These are phyloP conservation scores for Penicillium verrucosum DNA, from an alignment of 2,329 filamentous ascomycete genomes.

Conservation along the genomic window DNA sequence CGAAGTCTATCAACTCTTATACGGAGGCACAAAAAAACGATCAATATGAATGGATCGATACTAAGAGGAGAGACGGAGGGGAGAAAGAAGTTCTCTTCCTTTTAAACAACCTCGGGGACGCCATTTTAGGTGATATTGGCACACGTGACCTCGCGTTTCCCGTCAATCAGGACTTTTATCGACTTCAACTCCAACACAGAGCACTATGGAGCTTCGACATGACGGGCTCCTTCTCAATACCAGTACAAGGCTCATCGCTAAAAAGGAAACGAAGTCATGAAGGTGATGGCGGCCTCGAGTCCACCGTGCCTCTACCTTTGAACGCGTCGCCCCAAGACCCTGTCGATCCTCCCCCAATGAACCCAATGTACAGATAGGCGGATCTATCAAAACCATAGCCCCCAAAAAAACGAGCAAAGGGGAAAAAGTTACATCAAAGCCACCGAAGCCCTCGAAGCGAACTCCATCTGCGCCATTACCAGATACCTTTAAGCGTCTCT, in stretches of 20 bases:
- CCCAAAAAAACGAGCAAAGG: constrained; percentile 6
- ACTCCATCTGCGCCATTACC: constrained; percentile 64
- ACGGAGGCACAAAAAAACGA: too few species aligned
- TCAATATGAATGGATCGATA: too few species aligned
- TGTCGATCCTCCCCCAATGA: neutral
- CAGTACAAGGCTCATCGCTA: neutral
- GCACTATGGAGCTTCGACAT: constrained; percentile 27
- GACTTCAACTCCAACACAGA: neutral
- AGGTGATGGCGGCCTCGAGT: neutral
- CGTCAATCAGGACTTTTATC: neutral
- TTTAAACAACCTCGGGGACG: neutral
- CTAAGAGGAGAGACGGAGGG: too few species aligned
- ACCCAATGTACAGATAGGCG: neutral
- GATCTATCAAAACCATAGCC: neutral
- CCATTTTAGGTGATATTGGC: constrained; percentile 26
- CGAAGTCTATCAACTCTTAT: too few species aligned
- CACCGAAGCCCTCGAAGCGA: constrained; percentile 19
- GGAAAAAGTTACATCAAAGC: constrained; percentile 10
- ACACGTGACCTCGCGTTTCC: constrained; percentile 17
- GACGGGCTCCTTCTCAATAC: constrained; percentile 14
- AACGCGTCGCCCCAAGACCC: constrained; percentile 17
- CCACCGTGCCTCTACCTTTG: constrained; percentile 2
- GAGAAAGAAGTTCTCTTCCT: too few species aligned
- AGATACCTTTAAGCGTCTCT: constrained; percentile 66
- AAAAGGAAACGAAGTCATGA: constrained; percentile 23